Conservation (phyloP, 768 basidiomycete species). For the Holtermanniella nyarrowii region DNA sequence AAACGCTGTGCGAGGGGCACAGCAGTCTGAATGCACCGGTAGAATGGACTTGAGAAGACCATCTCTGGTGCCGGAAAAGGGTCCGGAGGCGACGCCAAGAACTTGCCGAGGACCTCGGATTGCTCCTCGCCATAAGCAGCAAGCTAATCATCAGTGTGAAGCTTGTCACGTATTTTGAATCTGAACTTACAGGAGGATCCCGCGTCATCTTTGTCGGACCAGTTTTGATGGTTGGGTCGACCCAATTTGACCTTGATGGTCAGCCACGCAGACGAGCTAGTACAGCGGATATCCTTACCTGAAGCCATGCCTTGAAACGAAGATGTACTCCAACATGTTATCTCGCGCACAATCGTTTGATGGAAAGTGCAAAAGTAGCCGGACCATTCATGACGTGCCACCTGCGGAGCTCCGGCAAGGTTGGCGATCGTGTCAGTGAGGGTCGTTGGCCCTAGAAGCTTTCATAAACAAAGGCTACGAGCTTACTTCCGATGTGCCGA, state of each 20-base stretch:
- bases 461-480: too few relatives aligned
- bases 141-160: constrained; percentile 12
- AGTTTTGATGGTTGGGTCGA: constrained; percentile 32
- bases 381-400: too few relatives aligned
- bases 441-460: too few relatives aligned
- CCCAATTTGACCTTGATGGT: constrained; percentile 34
- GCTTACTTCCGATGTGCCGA: too few relatives aligned
- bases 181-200: constrained; percentile 38
- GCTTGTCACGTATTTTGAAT: not conserved
- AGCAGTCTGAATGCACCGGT: constrained; percentile 39
- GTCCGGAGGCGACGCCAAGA: constrained; percentile 20
- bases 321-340: constrained; percentile 37
- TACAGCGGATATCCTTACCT: too few relatives aligned
- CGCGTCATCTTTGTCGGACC: constrained; percentile 32
- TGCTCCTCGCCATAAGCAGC: constrained; percentile 31
- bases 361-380: too few relatives aligned
- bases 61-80: constrained; percentile 34
- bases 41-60: constrained; percentile 37
- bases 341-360: too few relatives aligned
- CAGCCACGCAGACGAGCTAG: not conserved
- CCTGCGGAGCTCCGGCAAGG: too few relatives aligned
- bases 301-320: constrained; percentile 38
- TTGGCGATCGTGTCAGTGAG: too few relatives aligned
- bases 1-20: constrained; percentile 20
- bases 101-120: constrained; percentile 21